phyloP scores from a whole-genome alignment of 768 basidiomycete genomes.

The Lactifluus echinatus region DNA sequence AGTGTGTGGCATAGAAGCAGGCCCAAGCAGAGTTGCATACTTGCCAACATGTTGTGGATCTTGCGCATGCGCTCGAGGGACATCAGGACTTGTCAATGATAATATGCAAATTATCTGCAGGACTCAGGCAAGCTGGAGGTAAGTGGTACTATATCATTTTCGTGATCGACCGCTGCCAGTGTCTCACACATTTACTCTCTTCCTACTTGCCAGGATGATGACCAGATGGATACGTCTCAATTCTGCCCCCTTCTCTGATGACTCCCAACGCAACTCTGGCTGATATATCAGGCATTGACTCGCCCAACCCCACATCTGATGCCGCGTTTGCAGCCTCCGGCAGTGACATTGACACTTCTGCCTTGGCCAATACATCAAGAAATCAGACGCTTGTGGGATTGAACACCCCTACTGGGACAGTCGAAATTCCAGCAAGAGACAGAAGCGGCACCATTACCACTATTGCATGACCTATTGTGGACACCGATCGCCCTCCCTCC shows the following conservation, averaged over 20 bases:
- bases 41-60: conserved; percentile 49
- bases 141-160: no score
- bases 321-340: no score
- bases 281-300: conserved; percentile 15
- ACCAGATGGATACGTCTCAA: conserved; percentile 17
- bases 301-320: no score
- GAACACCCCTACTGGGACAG: no score
- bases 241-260: conserved; percentile 13
- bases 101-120: conserved; percentile 7
- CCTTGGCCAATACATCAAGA: conserved; percentile 54
- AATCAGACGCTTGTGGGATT: conserved; percentile 51
- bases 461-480: conserved; percentile 57
- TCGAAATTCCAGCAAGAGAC: no score
- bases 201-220: conserved; percentile 23
- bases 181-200: background rate
- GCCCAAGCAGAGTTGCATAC: conserved; percentile 48
- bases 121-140: conserved; percentile 6
- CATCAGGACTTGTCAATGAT: conserved; percentile 26
- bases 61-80: conserved; percentile 49
- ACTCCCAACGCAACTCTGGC: conserved; percentile 7
- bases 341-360: conserved; percentile 52
- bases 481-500: conserved; percentile 26
- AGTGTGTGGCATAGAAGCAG: conserved; percentile 52
- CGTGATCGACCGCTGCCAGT: background rate
- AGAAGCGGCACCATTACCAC: conserved; percentile 61